phyloP scores from a whole-genome alignment of 2,329 filamentous ascomycete genomes.

The Paecilomyces niveus region DNA sequence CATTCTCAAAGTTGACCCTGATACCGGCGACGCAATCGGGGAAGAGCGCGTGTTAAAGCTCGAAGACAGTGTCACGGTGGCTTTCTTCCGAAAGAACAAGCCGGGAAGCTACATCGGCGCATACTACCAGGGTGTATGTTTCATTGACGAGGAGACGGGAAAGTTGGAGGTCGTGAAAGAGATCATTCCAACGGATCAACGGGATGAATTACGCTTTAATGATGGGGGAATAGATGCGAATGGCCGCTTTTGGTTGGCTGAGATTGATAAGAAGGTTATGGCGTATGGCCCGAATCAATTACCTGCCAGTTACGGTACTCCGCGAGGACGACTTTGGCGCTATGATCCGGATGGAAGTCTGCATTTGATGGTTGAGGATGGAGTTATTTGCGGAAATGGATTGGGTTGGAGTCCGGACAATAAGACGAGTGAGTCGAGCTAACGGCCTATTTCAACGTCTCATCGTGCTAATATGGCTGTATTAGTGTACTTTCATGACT shows the following conservation, averaged over 20 bases:
- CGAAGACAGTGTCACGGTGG: slow-evolving; percentile 29
- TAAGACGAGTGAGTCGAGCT: slow-evolving; percentile 20
- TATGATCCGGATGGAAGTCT: slow-evolving; percentile 19
- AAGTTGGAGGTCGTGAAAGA: slow-evolving; percentile 29
- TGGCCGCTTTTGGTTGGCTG: slow-evolving; percentile 29
- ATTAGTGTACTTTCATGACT: slow-evolving; percentile 31
- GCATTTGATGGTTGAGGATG: slow-evolving; percentile 24
- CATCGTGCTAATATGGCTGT: background rate
- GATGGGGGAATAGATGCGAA: slow-evolving; percentile 29
- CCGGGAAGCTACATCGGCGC: slow-evolving; percentile 32
- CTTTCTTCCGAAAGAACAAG: slow-evolving; percentile 24
- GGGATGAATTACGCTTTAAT: slow-evolving; percentile 26
- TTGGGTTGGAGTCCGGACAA: slow-evolving; percentile 32
- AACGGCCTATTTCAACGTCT: background rate
- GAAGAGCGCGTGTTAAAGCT: slow-evolving; percentile 21
- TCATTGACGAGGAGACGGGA: slow-evolving; percentile 30
- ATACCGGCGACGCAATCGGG: slow-evolving; percentile 19
- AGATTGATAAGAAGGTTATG: slow-evolving; percentile 30
- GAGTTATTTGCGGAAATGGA: slow-evolving; percentile 30
- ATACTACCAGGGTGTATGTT: slow-evolving; percentile 32
- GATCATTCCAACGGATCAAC: slow-evolving; percentile 24
- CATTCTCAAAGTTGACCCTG: slow-evolving; percentile 26
- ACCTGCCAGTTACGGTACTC: slow-evolving; percentile 20
- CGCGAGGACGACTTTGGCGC: slow-evolving; percentile 17
- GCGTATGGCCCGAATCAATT: slow-evolving; percentile 23